phyloP scores from a whole-genome alignment of 2,329 filamentous ascomycete genomes.

The Xylaria sp. region DNA sequence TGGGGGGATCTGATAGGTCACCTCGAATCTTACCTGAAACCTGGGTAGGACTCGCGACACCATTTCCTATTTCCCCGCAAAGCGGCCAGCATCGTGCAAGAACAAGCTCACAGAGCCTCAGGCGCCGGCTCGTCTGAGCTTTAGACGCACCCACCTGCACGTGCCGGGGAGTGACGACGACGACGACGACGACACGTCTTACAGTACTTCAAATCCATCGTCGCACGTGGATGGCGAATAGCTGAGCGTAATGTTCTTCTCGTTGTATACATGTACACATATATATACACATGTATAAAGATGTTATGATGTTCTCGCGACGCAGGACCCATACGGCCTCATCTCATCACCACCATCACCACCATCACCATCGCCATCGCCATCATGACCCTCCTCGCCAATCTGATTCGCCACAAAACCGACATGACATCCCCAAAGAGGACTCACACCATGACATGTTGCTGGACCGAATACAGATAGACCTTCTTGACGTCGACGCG shows the following conservation, averaged over 20 bases:
- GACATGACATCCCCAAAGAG: neutral
- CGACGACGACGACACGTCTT: neutral
- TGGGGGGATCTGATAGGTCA: slow-evolving; percentile 8
- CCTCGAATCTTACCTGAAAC: slow-evolving; percentile 13
- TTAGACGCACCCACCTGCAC: neutral
- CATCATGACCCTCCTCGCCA: neutral
- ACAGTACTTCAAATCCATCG: neutral
- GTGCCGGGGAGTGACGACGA: neutral
- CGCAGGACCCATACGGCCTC: neutral
- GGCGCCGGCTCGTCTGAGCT: neutral
- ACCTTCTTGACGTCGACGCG: slow-evolving; percentile 43
- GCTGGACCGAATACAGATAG: slow-evolving; percentile 34
- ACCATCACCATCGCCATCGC: neutral
- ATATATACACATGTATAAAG: too few relatives aligned
- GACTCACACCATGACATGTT: neutral
- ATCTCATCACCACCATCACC: neutral
- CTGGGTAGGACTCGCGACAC: slow-evolving; percentile 6
- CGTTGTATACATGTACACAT: neutral
- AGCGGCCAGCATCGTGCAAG: neutral
- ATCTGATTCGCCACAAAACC: neutral
- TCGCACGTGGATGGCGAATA: neutral
- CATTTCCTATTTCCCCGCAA: slow-evolving; percentile 24
- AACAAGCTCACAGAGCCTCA: slow-evolving; percentile 17
- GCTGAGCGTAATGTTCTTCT: neutral
- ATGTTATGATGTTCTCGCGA: slow-evolving; percentile 11